Evolutionary conservation across 306 rosid genomes (phyloP), one percentile per base, ranked within the genome.

Genomic region (Rubus idaeus): DNA sequence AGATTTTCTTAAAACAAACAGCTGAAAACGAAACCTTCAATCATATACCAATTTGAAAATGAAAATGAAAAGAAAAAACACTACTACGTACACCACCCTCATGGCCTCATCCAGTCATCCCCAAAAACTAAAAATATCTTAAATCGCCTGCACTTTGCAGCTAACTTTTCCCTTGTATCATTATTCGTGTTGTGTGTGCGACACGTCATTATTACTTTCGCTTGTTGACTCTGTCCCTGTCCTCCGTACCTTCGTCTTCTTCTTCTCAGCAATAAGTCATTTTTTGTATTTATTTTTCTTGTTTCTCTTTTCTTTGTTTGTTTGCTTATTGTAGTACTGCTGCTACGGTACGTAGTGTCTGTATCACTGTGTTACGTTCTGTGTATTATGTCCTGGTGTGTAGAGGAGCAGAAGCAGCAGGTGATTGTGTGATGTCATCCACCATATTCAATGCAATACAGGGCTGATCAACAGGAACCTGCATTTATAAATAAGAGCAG

Each of bases 381-480:
- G 49, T 20, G 46, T 41, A n/a, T 21, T 30, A 11, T 56, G 5
- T 0, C 56, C 17, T 74, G 9, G 57, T 74, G 14, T 35, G 42
- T 21, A 16, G 52, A n/a, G 68, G 39, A 23, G 14, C 11, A 72
- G 68, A 1, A 42, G 53, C 37, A 20, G 87, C 87, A 7, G 96
- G 96, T n/a, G 97, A 94, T 35, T 91, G 71, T 66, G 97, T 95
- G 63, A 95, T 79, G 35, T 84, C 80, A 46, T 79, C 89, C 39
- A 87, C 83, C 97, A 95, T 92, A 5, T 90, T 60, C 73, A 92
- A 79, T 79, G 97, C 86, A 51, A 89, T 73, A 77, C 97, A 95
- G 0, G 99, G 96, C 45, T 95, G 97, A 78, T 95, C 96, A 45
- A 77, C 62, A 13, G 99, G 99, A 35, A 92, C 97, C 99, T 95